Conservation (phyloP, 306 rosid species). For the Fagus crenata region DNA sequence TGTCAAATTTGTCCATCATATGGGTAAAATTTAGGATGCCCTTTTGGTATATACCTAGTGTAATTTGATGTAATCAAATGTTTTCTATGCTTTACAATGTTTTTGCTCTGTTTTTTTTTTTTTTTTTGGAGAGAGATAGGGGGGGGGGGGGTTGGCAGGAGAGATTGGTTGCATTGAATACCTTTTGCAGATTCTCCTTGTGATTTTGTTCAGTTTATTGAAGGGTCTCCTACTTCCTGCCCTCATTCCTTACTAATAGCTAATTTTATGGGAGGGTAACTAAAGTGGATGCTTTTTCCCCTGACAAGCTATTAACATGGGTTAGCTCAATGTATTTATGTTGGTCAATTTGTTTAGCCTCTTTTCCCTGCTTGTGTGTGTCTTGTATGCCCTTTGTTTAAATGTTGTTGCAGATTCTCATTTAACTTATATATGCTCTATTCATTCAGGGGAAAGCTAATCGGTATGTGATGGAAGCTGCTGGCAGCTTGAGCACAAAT, state of each 20-base stretch:
- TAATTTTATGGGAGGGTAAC: conserved; percentile 93
- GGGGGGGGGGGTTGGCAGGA: no score
- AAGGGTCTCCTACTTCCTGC: conserved; percentile 92
- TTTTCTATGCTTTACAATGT: background rate
- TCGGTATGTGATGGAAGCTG: conserved; percentile 80
- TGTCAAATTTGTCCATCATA: background rate
- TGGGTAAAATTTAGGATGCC: background rate
- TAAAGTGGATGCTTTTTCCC: conserved; percentile 13
- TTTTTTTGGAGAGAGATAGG: no score
- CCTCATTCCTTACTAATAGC: conserved; percentile 86
- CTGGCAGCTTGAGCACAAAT: conserved; percentile 92
- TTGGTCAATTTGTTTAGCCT: background rate
- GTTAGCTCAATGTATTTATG: no score
- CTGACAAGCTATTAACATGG: conserved; percentile 8
- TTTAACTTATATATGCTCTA: conserved; percentile 27
- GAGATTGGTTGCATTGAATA: conserved; percentile 26
- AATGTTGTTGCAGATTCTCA: conserved; percentile 3
- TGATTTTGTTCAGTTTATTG: conserved; percentile 97
- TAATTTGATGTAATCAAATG: background rate
- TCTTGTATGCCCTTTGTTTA: background rate
- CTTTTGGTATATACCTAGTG: background rate
- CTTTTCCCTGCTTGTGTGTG: conserved; percentile 1
- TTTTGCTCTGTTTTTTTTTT: background rate
- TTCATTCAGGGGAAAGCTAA: conserved; percentile 76
- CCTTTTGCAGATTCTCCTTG: conserved; percentile 89